Conservation (phyloP, 768 basidiomycete genomes). For the Crassisporium funariophilum region DNA sequence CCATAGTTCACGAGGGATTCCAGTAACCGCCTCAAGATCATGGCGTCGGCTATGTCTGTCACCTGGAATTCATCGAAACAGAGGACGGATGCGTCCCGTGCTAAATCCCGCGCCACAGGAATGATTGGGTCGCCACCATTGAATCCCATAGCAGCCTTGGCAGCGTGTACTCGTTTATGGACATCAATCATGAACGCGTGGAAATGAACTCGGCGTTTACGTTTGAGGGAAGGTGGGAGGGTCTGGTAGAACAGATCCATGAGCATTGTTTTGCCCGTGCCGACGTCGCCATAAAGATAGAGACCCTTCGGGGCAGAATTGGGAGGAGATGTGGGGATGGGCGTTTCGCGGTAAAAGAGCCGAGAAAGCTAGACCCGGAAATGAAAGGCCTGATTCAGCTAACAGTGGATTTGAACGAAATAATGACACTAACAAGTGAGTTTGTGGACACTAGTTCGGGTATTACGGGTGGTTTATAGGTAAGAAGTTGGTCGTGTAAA, state of each 20-base stretch:
- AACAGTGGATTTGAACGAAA: background rate
- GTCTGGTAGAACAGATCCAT: slow-evolving; percentile 97
- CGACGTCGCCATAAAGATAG: slow-evolving; percentile 96
- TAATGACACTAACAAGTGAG: slow-evolving; percentile 37
- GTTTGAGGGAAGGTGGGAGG: slow-evolving; percentile 63
- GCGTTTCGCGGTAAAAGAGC: slow-evolving; percentile 42
- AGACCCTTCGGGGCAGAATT: slow-evolving; percentile 77
- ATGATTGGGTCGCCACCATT: slow-evolving; percentile 80
- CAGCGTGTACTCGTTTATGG: slow-evolving; percentile 86
- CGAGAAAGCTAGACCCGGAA: slow-evolving; percentile 45
- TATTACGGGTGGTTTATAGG: slow-evolving; percentile 72
- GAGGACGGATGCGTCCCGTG: slow-evolving; percentile 78
- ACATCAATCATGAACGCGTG: slow-evolving; percentile 99
- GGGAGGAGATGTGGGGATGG: slow-evolving; percentile 43
- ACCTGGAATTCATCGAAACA: slow-evolving; percentile 99
- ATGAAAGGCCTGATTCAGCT: slow-evolving; percentile 15
- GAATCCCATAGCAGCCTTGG: slow-evolving; percentile 71
- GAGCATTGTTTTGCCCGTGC: slow-evolving; percentile 97
- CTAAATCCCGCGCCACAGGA: slow-evolving; percentile 86
- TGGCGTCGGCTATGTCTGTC: slow-evolving; percentile 97
- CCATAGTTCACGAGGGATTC: slow-evolving; percentile 87
- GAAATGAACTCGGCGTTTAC: slow-evolving; percentile 92
- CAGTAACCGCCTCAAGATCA: slow-evolving; percentile 91
- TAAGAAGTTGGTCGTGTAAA: slow-evolving; percentile 69
- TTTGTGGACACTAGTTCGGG: slow-evolving; percentile 41